Evolutionary conservation across 1,139 yeast species (phyloP), one percentile per base, ranked within the genome.

Genomic region (Hyphopichia burtonii): DNA sequence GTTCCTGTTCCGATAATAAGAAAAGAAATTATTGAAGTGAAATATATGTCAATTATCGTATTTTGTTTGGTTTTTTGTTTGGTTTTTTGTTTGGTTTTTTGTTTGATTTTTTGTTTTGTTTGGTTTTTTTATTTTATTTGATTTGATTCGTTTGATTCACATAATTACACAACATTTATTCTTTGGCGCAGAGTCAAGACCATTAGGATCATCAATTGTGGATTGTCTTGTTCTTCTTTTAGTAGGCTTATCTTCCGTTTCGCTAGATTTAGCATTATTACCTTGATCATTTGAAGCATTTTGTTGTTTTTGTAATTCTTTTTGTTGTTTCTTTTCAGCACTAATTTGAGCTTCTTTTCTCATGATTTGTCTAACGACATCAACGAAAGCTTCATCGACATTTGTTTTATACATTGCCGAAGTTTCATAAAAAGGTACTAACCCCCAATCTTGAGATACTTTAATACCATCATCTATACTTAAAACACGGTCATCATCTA

Each of bases 341-440:
- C 66, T 66, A 25, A 65, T 63, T 31, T 71, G 74, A 10, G 81
- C 80, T 59, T 86, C 94, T 52, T 82, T 83, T 56, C 90, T 75
- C 74, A 85, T 85, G 47, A 91, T 89, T 54, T 86, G 94, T 62
- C 96, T 77, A 7, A 93, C 97, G 39, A 93, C 84, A 53, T 87
- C 94, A 49, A 87, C 74, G 58, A 93, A 93, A 2, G 96, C 96
- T 54, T 86, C 93, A 55, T 86, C 95, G 38, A 91, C 95, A 58
- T 93, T 91, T 44, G 90, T 83, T 61, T 88, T 86, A 53, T 86
- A 80, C 77, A 90, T 86, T 33, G 99, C 98, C 50, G 95, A 85
- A 5, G 97, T 88, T 68, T 93, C 98, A 63, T 88, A 88, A 61
- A 91, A 93, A 16, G 96, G 91, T 7, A 86, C 93, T 57, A 83